phyloP scores from a whole-genome alignment of 2,329 filamentous ascomycete species.

The Venturia carpophila region DNA sequence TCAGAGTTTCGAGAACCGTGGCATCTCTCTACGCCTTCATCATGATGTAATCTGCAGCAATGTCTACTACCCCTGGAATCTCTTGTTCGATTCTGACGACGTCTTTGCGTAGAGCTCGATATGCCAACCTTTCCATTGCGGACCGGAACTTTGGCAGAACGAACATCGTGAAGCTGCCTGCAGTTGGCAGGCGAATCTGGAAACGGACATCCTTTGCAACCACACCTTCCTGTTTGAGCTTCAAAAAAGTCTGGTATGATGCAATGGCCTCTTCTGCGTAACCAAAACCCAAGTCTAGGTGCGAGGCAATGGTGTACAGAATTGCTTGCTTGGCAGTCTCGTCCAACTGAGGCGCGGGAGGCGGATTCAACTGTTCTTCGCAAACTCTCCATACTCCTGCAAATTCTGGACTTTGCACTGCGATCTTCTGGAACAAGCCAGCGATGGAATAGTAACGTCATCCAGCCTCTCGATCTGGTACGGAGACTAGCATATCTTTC shows the following conservation, averaged over 20 bases:
- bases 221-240: conserved; percentile 26
- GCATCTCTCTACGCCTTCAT: neutral
- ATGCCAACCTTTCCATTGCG: conserved; percentile 30
- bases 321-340: conserved; percentile 17
- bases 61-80: neutral
- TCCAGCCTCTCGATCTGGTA: conserved; percentile 23
- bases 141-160: conserved; percentile 25
- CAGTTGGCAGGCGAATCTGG: conserved; percentile 30
- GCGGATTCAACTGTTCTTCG: neutral
- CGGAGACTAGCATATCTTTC: conserved; percentile 20
- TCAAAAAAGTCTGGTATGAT: conserved; percentile 29
- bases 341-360: neutral
- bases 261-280: conserved; percentile 30
- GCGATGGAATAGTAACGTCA: conserved; percentile 20
- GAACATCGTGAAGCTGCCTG: conserved; percentile 21
- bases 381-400: neutral
- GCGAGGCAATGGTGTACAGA: conserved; percentile 16
- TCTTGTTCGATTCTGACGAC: conserved; percentile 19
- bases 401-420: conserved; percentile 4
- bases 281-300: conserved; percentile 24
- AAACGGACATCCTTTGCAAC: conserved; percentile 27
- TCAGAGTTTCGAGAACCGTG: neutral
- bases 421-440: conserved; percentile 16
- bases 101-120: conserved; percentile 27
- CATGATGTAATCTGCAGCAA: neutral